These are phyloP conservation scores for Ceratobasidium sp. DNA, from an alignment of 1,284 basidiomycete genomes.

Conservation along the genomic window DNA sequence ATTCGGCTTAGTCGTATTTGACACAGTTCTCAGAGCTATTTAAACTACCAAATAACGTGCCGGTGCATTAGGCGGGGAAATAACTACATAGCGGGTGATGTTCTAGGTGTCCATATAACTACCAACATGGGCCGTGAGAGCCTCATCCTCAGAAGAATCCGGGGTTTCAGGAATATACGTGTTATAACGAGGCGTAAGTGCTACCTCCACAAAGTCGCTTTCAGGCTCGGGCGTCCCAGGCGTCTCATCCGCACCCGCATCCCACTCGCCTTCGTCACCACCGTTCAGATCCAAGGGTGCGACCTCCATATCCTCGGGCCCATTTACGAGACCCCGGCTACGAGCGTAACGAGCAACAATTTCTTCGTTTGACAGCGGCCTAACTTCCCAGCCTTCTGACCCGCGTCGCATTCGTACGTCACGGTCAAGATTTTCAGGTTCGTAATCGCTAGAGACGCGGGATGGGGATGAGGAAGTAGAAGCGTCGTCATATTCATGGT, in stretches of 20 bases:
- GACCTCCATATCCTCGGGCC: slow-evolving; percentile 69
- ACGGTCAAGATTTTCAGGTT: slow-evolving; percentile 50
- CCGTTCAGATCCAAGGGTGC: slow-evolving; percentile 43
- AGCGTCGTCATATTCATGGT: slow-evolving; percentile 30
- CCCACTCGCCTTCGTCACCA: slow-evolving; percentile 48
- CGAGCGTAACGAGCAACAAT: slow-evolving; percentile 71
- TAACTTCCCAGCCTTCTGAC: slow-evolving; percentile 84
- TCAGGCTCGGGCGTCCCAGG: slow-evolving; percentile 47
- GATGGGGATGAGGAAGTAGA: slow-evolving; percentile 48
- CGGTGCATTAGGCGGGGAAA: background rate
- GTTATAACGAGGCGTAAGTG: slow-evolving; percentile 21
- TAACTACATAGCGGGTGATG: background rate
- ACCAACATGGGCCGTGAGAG: slow-evolving; percentile 24
- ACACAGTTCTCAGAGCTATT: no score
- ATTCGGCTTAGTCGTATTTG: no score
- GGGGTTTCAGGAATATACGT: slow-evolving; percentile 30
- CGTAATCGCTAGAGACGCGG: slow-evolving; percentile 50
- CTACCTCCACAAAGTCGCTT: slow-evolving; percentile 11
- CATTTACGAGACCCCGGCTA: slow-evolving; percentile 65
- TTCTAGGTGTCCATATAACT: slow-evolving; percentile 15
- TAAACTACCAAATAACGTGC: no score
- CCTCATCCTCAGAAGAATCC: slow-evolving; percentile 42
- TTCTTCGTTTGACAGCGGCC: slow-evolving; percentile 69
- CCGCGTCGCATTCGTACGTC: slow-evolving; percentile 68
- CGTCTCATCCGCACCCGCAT: slow-evolving; percentile 54